Evolutionary conservation across 1,139 yeast genomes (phyloP).

Genomic region (Yamadazyma membranifaciens): DNA sequence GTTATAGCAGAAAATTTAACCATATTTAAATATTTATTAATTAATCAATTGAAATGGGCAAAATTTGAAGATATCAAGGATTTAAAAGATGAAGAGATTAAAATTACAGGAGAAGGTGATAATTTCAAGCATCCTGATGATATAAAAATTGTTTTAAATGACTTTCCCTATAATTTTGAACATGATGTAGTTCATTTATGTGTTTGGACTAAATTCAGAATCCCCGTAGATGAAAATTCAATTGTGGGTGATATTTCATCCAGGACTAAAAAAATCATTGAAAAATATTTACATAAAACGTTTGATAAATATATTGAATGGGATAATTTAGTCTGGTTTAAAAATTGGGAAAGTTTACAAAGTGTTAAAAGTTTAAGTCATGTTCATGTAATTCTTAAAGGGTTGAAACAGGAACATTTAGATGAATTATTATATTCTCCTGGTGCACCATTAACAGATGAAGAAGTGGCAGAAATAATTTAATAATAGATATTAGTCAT

Average conservation of each 20-base stretch:
- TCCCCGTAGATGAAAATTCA: constrained; percentile 31
- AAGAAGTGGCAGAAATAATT: constrained; percentile 4
- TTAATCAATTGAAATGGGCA: constrained; percentile 38
- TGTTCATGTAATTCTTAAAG: constrained; percentile 52
- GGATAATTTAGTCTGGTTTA: constrained; percentile 54
- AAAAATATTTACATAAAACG: constrained; percentile 40
- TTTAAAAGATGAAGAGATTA: constrained; percentile 23
- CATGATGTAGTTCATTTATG: constrained; percentile 38
- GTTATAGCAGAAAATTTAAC: constrained; percentile 25
- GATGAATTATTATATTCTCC: constrained; percentile 19
- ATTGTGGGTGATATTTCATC: constrained; percentile 45
- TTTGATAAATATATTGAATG: constrained; percentile 38
- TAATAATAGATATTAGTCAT: constrained; percentile 1
- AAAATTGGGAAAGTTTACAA: constrained; percentile 61
- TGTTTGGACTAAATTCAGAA: constrained; percentile 40
- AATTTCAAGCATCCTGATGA: constrained; percentile 23
- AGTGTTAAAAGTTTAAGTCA: constrained; percentile 60
- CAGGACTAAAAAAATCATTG: constrained; percentile 34
- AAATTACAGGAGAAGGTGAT: constrained; percentile 17
- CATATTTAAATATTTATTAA: constrained; percentile 37
- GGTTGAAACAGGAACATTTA: constrained; percentile 23
- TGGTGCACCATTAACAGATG: constrained; percentile 19
- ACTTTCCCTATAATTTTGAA: constrained; percentile 45
- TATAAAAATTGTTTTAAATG: constrained; percentile 36
- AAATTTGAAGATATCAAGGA: constrained; percentile 18